A percentile compares a stretch with the other conserved stretches of the same genome.
These are phyloP conservation scores for Pythium aphanidermatum DNA, from an alignment of 352 stramenopile genomes.

Conservation along the genomic window DNA sequence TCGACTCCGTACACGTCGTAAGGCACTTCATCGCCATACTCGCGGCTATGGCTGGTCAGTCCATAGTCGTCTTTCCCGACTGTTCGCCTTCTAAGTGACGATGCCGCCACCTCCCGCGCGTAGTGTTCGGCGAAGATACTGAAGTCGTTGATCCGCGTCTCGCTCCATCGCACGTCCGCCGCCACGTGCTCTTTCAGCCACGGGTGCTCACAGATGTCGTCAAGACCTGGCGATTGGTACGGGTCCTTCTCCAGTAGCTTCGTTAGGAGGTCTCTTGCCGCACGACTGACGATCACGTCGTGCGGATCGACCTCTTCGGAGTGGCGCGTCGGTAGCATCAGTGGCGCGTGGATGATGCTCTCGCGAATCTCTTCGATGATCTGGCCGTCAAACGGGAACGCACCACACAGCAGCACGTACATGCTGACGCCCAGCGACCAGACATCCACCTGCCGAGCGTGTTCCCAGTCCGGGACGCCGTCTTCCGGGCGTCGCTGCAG, in stretches of 20 bases:
- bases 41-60: too few species aligned
- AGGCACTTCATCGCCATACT: background rate
- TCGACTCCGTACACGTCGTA: conserved; percentile 12
- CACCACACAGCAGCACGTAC: conserved; percentile 56
- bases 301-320: background rate
- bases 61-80: conserved; percentile 1
- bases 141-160: conserved; percentile 32
- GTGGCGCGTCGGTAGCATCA: conserved; percentile 27
- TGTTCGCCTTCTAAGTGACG: conserved; percentile 12
- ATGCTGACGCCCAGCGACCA: conserved; percentile 73
- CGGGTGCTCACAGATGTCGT: conserved; percentile 56
- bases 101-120: conserved; percentile 31
- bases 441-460: conserved; percentile 61
- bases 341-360: conserved; percentile 16
- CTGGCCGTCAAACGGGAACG: conserved; percentile 41
- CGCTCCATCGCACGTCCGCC: conserved; percentile 34
- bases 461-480: conserved; percentile 36
- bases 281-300: conserved; percentile 40
- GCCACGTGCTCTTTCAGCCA: conserved; percentile 58
- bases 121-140: conserved; percentile 40
- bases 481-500: conserved; percentile 24
- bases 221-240: conserved; percentile 36
- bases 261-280: conserved; percentile 50
- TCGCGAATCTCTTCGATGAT: conserved; percentile 19
- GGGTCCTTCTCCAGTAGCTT: conserved; percentile 56